Evolutionary conservation across 257 asterid genomes (phyloP).

Genomic region (Gardenia jasminoides): DNA sequence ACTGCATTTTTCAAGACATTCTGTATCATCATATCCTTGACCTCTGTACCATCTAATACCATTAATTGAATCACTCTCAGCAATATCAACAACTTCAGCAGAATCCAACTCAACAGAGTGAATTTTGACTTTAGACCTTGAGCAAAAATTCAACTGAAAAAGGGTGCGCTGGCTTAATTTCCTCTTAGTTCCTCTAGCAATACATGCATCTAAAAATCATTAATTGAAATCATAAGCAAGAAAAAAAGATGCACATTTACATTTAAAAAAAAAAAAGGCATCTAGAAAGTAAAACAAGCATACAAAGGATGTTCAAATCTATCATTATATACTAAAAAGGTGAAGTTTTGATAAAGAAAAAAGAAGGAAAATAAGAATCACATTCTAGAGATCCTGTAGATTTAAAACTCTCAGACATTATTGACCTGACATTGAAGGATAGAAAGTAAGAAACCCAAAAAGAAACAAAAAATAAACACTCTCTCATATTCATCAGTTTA

Average conservation of each 20-base stretch:
- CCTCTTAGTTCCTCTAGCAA: conserved; percentile 67
- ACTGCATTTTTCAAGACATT: conserved; percentile 26
- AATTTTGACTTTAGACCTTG: conserved; percentile 44
- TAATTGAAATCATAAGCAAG: conserved; percentile 10
- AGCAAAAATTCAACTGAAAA: conserved; percentile 64
- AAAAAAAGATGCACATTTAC: conserved; percentile 5
- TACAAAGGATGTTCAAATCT: background rate
- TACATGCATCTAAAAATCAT: conserved; percentile 68
- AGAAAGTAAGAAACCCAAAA: no score
- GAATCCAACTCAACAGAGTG: conserved; percentile 26
- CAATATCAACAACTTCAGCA: conserved; percentile 14
- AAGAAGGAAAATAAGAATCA: background rate
- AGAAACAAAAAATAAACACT: background rate
- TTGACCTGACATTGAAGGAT: background rate
- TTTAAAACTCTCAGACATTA: background rate
- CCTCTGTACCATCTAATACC: conserved; percentile 13
- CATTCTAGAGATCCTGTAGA: no score
- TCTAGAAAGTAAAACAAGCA: background rate
- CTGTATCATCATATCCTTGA: conserved; percentile 22
- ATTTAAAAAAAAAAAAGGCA: background rate
- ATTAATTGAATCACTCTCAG: conserved; percentile 13
- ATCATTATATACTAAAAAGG: background rate
- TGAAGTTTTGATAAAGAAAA: background rate
- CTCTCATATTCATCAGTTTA: background rate
- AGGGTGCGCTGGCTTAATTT: conserved; percentile 80